A percentile compares a stretch with the other conserved stretches of the same genome.
These are phyloP conservation scores for Posidonia oceanica DNA, from an alignment of 116 monocot genomes.

Conservation along the genomic window DNA sequence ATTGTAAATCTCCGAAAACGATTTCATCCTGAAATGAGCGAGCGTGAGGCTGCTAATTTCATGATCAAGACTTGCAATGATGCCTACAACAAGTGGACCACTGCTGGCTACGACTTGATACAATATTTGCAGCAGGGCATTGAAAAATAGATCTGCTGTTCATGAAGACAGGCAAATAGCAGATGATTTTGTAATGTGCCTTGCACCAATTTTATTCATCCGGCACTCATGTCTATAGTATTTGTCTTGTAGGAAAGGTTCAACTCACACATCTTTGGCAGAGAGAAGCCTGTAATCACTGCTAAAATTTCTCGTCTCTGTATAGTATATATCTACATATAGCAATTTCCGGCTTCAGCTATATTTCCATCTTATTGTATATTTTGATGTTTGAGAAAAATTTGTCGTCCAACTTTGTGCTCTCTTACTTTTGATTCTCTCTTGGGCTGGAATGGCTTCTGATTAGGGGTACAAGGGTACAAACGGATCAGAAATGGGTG, in stretches of 20 bases:
- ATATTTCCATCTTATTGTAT: too few species aligned
- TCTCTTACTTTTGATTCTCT: too few species aligned
- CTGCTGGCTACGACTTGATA: slow-evolving; percentile 95
- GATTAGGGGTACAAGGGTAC: too few species aligned
- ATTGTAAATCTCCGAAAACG: slow-evolving; percentile 84
- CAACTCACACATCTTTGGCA: background rate
- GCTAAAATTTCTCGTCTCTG: background rate
- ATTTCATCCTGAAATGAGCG: slow-evolving; percentile 95
- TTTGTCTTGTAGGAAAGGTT: background rate
- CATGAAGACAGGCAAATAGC: background rate
- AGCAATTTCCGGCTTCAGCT: too few species aligned
- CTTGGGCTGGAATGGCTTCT: too few species aligned
- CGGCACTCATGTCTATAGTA: background rate
- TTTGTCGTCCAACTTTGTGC: too few species aligned
- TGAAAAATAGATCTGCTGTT: slow-evolving; percentile 1
- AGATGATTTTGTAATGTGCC: background rate
- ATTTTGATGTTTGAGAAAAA: too few species aligned
- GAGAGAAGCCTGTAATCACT: background rate
- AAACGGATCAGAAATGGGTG: too few species aligned
- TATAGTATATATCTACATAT: background rate
- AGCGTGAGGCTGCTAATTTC: slow-evolving; percentile 93
- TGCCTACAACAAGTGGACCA: slow-evolving; percentile 98
- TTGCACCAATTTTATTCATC: background rate
- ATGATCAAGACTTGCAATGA: slow-evolving; percentile 84
- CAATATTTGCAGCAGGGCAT: slow-evolving; percentile 87